Percentiles rank a stretch among this genome's conserved stretches.
Evolutionary conservation across 2,329 filamentous ascomycete genomes (phyloP).

Genomic region (Botrytis byssoidea): DNA sequence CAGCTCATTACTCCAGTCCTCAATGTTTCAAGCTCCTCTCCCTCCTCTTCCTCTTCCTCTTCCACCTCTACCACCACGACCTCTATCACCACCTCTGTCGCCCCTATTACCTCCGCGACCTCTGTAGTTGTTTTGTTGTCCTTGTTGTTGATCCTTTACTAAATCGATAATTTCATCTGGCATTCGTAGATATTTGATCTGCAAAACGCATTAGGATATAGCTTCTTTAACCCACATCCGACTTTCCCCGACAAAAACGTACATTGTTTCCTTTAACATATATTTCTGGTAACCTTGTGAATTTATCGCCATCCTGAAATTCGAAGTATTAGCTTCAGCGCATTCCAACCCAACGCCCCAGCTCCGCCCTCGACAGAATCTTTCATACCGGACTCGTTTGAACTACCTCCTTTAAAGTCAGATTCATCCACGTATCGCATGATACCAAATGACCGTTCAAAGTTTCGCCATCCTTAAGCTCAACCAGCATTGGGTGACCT

Average conservation of each 20-base stretch:
- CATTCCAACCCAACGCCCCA: background rate
- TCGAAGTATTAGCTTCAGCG: conserved; percentile 14
- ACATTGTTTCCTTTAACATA: conserved; percentile 98
- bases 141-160: conserved; percentile 79
- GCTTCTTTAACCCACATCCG: rapidly evolving
- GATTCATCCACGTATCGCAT: conserved; percentile 99
- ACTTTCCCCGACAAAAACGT: conserved; percentile 28
- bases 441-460: conserved; percentile 93
- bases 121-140: conserved; percentile 50
- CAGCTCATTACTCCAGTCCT: background rate
- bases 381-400: conserved; percentile 77
- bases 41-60: conserved; percentile 27
- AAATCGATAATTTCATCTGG: conserved; percentile 95
- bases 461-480: conserved; percentile 96
- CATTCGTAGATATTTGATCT: conserved; percentile 96
- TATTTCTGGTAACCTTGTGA: conserved; percentile 86
- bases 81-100: conserved; percentile 45
- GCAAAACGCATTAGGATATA: conserved; percentile 21
- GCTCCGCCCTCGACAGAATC: background rate
- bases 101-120: conserved; percentile 64
- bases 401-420: conserved; percentile 94
- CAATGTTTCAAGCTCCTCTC: conserved; percentile 30
- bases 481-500: conserved; percentile 96
- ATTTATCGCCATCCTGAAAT: conserved; percentile 81
- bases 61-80: conserved; percentile 34